Percentiles rank a stretch among this genome's conserved stretches.
Evolutionary conservation across 495 filamentous ascomycete species (phyloP).

Genomic region (Xylaria longipes): DNA sequence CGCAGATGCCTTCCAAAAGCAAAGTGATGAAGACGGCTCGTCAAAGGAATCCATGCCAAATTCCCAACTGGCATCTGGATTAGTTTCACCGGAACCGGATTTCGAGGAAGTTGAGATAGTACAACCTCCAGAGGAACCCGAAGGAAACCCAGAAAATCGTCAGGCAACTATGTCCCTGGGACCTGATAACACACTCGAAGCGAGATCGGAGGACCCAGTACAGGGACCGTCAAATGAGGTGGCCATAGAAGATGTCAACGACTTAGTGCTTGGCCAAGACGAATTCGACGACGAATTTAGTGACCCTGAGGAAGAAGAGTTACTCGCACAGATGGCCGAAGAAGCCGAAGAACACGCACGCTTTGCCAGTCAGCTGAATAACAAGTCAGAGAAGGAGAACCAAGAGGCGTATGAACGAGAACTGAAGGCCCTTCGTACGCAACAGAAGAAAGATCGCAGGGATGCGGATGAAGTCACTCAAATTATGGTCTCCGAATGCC

Average conservation of each 20-base stretch:
- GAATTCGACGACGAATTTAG: constrained; percentile 63
- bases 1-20: constrained; percentile 46
- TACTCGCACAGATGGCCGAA: constrained; percentile 80
- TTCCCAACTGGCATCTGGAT: constrained; percentile 19
- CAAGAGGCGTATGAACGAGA: constrained; percentile 83
- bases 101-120: constrained; percentile 41
- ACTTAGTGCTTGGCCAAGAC: constrained; percentile 41
- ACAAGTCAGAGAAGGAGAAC: constrained; percentile 66
- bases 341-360: constrained; percentile 92
- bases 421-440: constrained; percentile 81
- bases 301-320: constrained; percentile 90
- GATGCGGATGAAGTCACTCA: constrained; percentile 96
- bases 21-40: constrained; percentile 40
- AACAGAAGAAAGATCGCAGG: constrained; percentile 93
- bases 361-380: constrained; percentile 85
- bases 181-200: constrained; percentile 55
- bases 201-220: constrained; percentile 20
- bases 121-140: constrained; percentile 32
- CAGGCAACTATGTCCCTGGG: constrained; percentile 48
- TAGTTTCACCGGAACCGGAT: constrained; percentile 39
- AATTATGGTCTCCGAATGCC: constrained; percentile 93
- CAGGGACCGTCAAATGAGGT: constrained; percentile 17
- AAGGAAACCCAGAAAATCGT: constrained; percentile 18
- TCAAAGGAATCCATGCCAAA: constrained; percentile 16
- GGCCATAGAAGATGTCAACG: constrained; percentile 35